Conservation (phyloP, 495 filamentous ascomycete genomes). For the Lentithecium fluviatile region DNA sequence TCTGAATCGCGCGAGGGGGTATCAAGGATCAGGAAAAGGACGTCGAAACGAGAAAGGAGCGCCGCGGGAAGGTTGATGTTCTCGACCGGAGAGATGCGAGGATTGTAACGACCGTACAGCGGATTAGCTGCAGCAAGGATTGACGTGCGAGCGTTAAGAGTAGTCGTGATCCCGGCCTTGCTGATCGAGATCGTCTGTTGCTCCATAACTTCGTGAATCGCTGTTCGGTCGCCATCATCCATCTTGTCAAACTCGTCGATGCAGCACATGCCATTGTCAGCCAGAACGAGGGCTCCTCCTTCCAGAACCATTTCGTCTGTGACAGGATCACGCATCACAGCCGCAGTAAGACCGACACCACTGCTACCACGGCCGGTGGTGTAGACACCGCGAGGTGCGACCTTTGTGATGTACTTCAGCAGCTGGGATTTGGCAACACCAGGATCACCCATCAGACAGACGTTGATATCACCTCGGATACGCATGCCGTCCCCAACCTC, state of each 20-base stretch:
- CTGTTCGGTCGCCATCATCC: conserved; percentile 93
- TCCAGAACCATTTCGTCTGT: conserved; percentile 99
- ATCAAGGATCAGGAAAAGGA: conserved; percentile 95
- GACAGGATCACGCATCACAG: conserved; percentile 97
- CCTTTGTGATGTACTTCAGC: conserved; percentile 97
- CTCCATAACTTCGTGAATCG: conserved; percentile 99
- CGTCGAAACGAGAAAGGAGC: conserved; percentile 91
- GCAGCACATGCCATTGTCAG: conserved; percentile 98
- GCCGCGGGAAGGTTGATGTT: conserved; percentile 98
- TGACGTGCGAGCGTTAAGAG: conserved; percentile 91
- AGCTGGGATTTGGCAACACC: conserved; percentile 99
- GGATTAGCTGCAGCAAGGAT: conserved; percentile 98
- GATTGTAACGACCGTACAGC: conserved; percentile 96
- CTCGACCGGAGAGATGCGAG: conserved; percentile 90
- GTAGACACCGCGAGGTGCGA: conserved; percentile 94
- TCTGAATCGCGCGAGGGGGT: conserved; percentile 83
- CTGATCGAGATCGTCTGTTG: conserved; percentile 99
- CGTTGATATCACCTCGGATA: conserved; percentile 97
- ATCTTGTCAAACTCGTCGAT: conserved; percentile 99
- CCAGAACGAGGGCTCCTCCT: conserved; percentile 90
- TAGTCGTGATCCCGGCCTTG: conserved; percentile 95
- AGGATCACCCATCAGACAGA: conserved; percentile 98
- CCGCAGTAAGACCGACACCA: conserved; percentile 95
- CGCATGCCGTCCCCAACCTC: conserved; percentile 97
- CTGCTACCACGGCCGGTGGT: conserved; percentile 94